Base-by-base conservation (phyloP, 805 yeast species). In the Cyberlindnera xishuangbannaensis region DNA sequence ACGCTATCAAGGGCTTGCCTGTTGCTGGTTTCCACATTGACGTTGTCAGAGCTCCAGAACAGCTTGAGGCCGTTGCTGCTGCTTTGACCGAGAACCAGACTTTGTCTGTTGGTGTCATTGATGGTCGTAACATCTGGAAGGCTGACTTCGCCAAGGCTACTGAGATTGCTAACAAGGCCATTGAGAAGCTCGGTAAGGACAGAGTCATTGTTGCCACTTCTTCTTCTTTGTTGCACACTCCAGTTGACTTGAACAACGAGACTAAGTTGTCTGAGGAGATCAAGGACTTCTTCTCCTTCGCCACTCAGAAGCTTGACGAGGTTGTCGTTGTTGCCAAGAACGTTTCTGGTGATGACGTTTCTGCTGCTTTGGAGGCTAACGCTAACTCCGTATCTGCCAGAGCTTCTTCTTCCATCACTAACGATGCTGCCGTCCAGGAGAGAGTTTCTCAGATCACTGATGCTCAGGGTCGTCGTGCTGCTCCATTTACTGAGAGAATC, bases 61-160 rank as follows among this genome's bases (percentile, higher is more conserved):
- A 92, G 76, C 78, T 92, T 50, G 90, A 85, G 39, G 84, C 77
- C 37, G 95, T 84, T 53, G 67, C 74, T 41, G 67, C 73, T 39
- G 69, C 83, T 56, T 67, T 90, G 40, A 61, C 71, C 48, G 74
- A 69, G 45, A 67, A 76, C 48, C 95, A 92, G 73, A 68, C 72
- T 45, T 73, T 92, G 59, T 90, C 97, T 43, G 95, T 83, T 49
- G 98, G 98, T 85, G 76, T 92, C 55, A 88, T 92, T 58, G 94
- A 87, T 58, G 98, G 98, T 71, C 87, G 98, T 78, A 92, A 92
- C 81, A 86, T 92, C 70, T 92, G 98, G 98, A 92, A 92, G 78
- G 82, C 95, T 65, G 83, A 92, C 74, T 85, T 82, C 59, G 64
- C 92, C 58, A 78, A 78, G 69, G 94, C 98, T 50, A 69, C 87